phyloP scores from a whole-genome alignment of 2,329 filamentous ascomycete genomes.

The Cryphonectria radicalis region DNA sequence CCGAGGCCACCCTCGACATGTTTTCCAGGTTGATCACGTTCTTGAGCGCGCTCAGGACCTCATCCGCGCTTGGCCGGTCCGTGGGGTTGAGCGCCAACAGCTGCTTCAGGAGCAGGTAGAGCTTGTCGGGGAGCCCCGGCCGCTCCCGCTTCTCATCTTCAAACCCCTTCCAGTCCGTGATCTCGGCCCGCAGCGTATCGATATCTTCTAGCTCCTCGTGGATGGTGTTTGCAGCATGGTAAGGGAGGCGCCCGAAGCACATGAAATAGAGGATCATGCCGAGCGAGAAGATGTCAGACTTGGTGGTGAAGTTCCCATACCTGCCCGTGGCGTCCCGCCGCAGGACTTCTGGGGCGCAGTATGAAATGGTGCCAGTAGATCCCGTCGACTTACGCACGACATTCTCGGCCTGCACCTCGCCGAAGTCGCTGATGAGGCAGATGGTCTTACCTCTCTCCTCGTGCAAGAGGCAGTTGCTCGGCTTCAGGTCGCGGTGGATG shows the following conservation, averaged over 20 bases:
- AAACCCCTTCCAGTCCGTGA: constrained; percentile 85
- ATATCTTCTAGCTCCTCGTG: constrained; percentile 93
- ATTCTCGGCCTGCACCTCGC: constrained; percentile 89
- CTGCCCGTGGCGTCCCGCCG: constrained; percentile 68
- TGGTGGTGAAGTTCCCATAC: constrained; percentile 93
- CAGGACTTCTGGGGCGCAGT: constrained; percentile 94
- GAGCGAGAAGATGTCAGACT: constrained; percentile 96
- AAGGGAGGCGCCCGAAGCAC: constrained; percentile 90
- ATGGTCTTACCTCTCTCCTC: constrained; percentile 66
- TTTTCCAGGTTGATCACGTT: constrained; percentile 61
- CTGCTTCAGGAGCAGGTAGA: constrained; percentile 83
- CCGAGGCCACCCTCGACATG: constrained; percentile 40
- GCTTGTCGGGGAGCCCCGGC: constrained; percentile 80
- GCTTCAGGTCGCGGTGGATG: constrained; percentile 94
- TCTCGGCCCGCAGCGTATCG: constrained; percentile 82
- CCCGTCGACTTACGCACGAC: constrained; percentile 85
- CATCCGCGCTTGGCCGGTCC: constrained; percentile 80
- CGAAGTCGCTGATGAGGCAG: constrained; percentile 96
- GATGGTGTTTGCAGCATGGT: constrained; percentile 78
- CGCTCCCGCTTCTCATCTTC: constrained; percentile 75
- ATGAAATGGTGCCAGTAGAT: constrained; percentile 94
- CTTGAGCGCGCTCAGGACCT: constrained; percentile 80
- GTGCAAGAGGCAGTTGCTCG: constrained; percentile 91
- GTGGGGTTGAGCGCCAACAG: constrained; percentile 77
- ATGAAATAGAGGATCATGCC: constrained; percentile 99